Base-by-base conservation (phyloP, 2,329 filamentous ascomycete genomes). In the Colletotrichum musae region DNA sequence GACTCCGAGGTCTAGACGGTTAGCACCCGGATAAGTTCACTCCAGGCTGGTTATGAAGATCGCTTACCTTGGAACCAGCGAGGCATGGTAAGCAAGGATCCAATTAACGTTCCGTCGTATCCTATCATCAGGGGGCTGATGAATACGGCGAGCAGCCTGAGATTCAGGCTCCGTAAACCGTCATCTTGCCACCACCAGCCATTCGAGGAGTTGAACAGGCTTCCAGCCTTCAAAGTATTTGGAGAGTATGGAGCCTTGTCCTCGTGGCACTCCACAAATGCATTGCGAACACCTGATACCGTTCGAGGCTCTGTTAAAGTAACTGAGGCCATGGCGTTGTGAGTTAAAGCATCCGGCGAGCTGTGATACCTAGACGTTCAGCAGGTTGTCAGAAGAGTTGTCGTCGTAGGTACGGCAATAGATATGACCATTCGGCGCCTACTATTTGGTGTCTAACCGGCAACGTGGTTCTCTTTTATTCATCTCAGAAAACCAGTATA, bases 101-200 rank as follows among this genome's bases (percentile, higher is more conserved):
- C 61, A 12, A 64, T 58, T 5, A 64, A 36, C 15, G 61, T 51
- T 18, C 52, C 61, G n/a, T 64, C 61, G 32, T 64, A 64, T 10
- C 61, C 61, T 18, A 64, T 64, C 61, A 64, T 64, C 21, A 64
- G 16, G 1, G 61, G 61, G 43, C 43, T 51, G 13, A 64, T 58
- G 24, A 64, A 64, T 7, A 64, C 61, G 32, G 61, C 52, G 28
- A 64, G 61, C 13, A 64, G 53, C 16, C 61, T 28, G 6, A 64
- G 16, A 4, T 64, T 64, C 32, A 64, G 16, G 18, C 45, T 51
- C 16, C 53, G 21, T 18, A 64, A 15, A 5, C 61, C 61, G 4
- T 12, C 7, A 24, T 64, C 61, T 24, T 32, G 41, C 62, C 62
- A 65, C 54, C 54, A 65, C 7, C 24, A 16, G 1, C 7, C n/a